Base-by-base conservation (phyloP, 495 filamentous ascomycete species). In the Penicillium antarcticum region DNA sequence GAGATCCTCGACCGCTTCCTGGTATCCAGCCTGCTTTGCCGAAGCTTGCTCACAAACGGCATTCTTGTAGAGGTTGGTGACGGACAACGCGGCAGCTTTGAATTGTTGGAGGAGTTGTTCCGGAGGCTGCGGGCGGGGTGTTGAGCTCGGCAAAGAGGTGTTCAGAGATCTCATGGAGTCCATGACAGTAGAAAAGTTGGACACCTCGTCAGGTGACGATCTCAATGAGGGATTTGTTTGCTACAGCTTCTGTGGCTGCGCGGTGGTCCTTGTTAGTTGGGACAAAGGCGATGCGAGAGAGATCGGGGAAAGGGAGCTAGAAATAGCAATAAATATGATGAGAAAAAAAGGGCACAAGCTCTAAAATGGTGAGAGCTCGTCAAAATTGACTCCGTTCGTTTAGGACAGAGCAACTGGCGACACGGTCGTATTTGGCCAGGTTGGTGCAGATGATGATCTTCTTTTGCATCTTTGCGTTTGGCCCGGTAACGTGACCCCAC, bases 1-100 rank as follows among this genome's bases (percentile, higher is more conserved):
- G 4, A 99, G 70, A 52, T 97, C 94, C 46, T 97, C 91, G 40
- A 99, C 76, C 21, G 91, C 95, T 52, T 97, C 91, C 62, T 96
- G 91, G 59, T 97, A 97, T 5, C 95, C 95, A 34, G 87, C 82
- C 9, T 79, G 71, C 18, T 85, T 82, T 14, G 91, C 79, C 53
- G 86, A 84, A n/a, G 83, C 75, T 57, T 89, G 83, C 17, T 89
- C 87, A 45, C 81, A 75, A 2, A 86, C 86, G 13, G 92, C 91
- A 45, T 85, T 89, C 67, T 96, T 96, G 73, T 97, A 97, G 24
- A 99, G 85, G 55, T 91, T 92, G 40, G 95, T 97, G 45, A 97
- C 92, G 3, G 95, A 95, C 17, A 97, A 76, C 12, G 95, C 95
- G 18, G 95, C 95, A 33, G 86, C 80, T 65, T 88, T 92, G 79